Conservation (phyloP, 2,329 filamentous ascomycete species). For the Exophiala aquamarina region DNA sequence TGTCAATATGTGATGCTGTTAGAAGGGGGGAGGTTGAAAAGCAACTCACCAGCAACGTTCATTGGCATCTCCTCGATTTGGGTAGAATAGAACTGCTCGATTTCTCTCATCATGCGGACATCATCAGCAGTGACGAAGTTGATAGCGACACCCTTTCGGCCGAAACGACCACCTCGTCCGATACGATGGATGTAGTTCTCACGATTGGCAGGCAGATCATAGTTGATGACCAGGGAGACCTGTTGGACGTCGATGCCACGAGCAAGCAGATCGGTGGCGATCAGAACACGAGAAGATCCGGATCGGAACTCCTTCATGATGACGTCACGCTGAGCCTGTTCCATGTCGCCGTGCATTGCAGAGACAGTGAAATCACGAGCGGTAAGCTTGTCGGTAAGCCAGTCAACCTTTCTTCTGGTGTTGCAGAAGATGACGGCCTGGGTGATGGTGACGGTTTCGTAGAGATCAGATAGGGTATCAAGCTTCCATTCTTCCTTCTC, state of each 20-base stretch:
- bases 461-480: slow-evolving; percentile 96
- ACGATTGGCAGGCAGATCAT: slow-evolving; percentile 96
- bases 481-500: slow-evolving; percentile 99
- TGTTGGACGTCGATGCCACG: slow-evolving; percentile 99
- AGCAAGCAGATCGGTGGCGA: slow-evolving; percentile 94
- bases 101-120: slow-evolving; percentile 99
- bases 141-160: slow-evolving; percentile 99
- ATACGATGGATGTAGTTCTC: slow-evolving; percentile 99
- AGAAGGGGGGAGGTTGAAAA: slow-evolving; percentile 4
- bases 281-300: slow-evolving; percentile 96
- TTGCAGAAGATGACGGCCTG: slow-evolving; percentile 99
- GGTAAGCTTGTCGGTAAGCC: slow-evolving; percentile 99
- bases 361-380: slow-evolving; percentile 98
- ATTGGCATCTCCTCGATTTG: slow-evolving; percentile 99
- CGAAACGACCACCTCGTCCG: slow-evolving; percentile 98
- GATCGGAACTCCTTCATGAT: slow-evolving; percentile 99
- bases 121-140: slow-evolving; percentile 99
- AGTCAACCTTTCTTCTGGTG: slow-evolving; percentile 99
- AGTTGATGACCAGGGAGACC: slow-evolving; percentile 99
- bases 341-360: slow-evolving; percentile 99
- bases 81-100: slow-evolving; percentile 99
- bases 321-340: slow-evolving; percentile 93
- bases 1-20: slow-evolving; percentile 14
- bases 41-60: slow-evolving; percentile 67
- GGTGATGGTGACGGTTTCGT: slow-evolving; percentile 99